Conservation (phyloP, 2,329 filamentous ascomycete genomes). For the Aspergillus novofumigatus region DNA sequence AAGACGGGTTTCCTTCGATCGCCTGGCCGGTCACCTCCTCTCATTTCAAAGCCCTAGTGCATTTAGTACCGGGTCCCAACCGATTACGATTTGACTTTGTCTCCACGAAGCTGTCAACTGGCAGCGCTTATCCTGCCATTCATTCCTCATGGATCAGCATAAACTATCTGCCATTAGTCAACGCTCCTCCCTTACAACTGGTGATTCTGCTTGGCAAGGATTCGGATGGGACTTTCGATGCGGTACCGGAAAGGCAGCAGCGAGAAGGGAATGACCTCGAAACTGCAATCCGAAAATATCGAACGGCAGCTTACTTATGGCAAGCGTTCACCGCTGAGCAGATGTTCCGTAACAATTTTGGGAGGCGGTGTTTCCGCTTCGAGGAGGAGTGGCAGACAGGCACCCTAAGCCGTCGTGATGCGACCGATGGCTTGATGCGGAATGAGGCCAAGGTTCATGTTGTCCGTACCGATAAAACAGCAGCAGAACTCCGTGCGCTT, state of each 20-base stretch:
- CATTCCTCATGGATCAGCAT: slow-evolving; percentile 78
- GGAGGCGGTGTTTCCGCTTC: slow-evolving; percentile 79
- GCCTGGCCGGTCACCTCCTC: slow-evolving; percentile 85
- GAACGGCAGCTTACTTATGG: slow-evolving; percentile 95
- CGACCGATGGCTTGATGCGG: slow-evolving; percentile 67
- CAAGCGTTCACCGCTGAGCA: slow-evolving; percentile 96
- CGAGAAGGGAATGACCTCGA: slow-evolving; percentile 79
- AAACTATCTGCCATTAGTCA: slow-evolving; percentile 78
- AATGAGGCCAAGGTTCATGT: slow-evolving; percentile 89
- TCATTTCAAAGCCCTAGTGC: slow-evolving; percentile 86
- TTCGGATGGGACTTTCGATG: slow-evolving; percentile 80
- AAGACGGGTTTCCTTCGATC: slow-evolving; percentile 78
- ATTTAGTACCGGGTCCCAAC: slow-evolving; percentile 89
- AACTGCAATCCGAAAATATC: slow-evolving; percentile 79
- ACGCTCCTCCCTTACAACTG: slow-evolving; percentile 78
- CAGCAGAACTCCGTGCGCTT: slow-evolving; percentile 75
- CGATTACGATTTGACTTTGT: slow-evolving; percentile 81
- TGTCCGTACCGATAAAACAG: slow-evolving; percentile 75
- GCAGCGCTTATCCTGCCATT: slow-evolving; percentile 57
- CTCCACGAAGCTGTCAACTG: slow-evolving; percentile 71
- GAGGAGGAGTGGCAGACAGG: slow-evolving; percentile 94
- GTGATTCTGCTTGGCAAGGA: slow-evolving; percentile 85
- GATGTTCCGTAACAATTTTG: slow-evolving; percentile 86
- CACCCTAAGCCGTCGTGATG: slow-evolving; percentile 71
- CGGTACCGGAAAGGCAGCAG: slow-evolving; percentile 68